Conservation (phyloP, 352 stramenopile genomes). For the Chloridella minuta region DNA sequence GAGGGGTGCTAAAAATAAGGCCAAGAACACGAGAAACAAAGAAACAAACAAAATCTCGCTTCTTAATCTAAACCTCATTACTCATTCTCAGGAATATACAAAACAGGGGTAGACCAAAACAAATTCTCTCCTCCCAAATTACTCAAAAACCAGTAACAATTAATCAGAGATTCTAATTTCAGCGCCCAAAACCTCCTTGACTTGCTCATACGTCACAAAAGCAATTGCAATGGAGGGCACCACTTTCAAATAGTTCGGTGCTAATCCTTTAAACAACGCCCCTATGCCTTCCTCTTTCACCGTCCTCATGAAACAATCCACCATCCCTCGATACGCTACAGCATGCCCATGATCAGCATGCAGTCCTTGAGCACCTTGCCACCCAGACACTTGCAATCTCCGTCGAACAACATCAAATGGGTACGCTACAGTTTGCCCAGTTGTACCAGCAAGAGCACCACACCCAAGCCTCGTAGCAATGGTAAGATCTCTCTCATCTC, state of each 20-base stretch:
- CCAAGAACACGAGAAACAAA: too few species aligned
- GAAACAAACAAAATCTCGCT: too few species aligned
- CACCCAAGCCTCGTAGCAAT: conserved; percentile 33
- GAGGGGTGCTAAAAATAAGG: too few species aligned
- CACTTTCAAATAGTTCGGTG: conserved; percentile 36
- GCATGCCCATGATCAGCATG: background rate
- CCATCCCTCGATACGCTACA: conserved; percentile 22
- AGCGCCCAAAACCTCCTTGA: background rate
- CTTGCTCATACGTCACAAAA: conserved; percentile 22
- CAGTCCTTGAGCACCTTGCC: background rate
- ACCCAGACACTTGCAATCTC: conserved; percentile 27
- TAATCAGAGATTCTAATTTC: background rate
- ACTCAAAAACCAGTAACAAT: too few species aligned
- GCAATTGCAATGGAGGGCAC: conserved; percentile 39
- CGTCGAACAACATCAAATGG: conserved; percentile 45
- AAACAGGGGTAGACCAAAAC: too few species aligned
- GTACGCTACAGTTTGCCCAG: conserved; percentile 39
- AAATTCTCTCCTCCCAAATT: too few species aligned
- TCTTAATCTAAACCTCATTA: too few species aligned
- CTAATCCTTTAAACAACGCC: conserved; percentile 33
- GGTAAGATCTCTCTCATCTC: conserved; percentile 27
- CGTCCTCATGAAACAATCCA: conserved; percentile 34
- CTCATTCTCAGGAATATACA: too few species aligned
- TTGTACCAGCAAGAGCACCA: conserved; percentile 26
- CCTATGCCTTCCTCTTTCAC: conserved; percentile 31